A percentile compares a stretch with the other conserved stretches of the same genome.
These are phyloP conservation scores for Xylaria nigripes DNA, from an alignment of 495 filamentous ascomycete genomes.

Conservation along the genomic window DNA sequence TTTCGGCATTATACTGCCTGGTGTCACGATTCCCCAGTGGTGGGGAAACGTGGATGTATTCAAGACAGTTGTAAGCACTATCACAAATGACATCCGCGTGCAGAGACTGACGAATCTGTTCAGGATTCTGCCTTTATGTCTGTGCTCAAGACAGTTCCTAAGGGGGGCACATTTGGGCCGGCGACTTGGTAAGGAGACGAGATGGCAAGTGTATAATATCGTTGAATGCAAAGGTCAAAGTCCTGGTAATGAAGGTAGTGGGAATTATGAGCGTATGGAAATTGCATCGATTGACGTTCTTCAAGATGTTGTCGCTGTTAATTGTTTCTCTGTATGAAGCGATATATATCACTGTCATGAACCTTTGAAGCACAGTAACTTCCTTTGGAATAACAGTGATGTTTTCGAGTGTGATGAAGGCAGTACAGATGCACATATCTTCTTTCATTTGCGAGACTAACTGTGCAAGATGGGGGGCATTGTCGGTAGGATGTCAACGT, in stretches of 20 bases:
- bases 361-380: too few species aligned
- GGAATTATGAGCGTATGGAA: too few species aligned
- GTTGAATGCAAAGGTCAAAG: not conserved
- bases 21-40: conserved; percentile 38
- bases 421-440: too few species aligned
- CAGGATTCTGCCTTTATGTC: conserved; percentile 26
- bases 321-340: too few species aligned
- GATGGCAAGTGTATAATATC: not conserved
- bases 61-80: conserved; percentile 24
- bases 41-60: conserved; percentile 41
- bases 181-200: conserved; percentile 34
- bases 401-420: too few species aligned
- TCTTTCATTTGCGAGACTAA: too few species aligned
- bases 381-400: too few species aligned
- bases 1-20: conserved; percentile 35
- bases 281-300: too few species aligned
- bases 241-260: not conserved
- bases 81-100: not conserved
- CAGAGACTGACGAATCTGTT: conserved; percentile 7
- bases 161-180: conserved; percentile 30
- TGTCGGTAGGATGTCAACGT: not conserved
- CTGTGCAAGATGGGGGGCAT: too few species aligned
- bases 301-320: too few species aligned
- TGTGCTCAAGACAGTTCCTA: conserved; percentile 27
- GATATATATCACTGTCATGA: too few species aligned